Evolutionary conservation across 208 protist genomes (phyloP).

Genomic region (Borovskyia barvae): DNA sequence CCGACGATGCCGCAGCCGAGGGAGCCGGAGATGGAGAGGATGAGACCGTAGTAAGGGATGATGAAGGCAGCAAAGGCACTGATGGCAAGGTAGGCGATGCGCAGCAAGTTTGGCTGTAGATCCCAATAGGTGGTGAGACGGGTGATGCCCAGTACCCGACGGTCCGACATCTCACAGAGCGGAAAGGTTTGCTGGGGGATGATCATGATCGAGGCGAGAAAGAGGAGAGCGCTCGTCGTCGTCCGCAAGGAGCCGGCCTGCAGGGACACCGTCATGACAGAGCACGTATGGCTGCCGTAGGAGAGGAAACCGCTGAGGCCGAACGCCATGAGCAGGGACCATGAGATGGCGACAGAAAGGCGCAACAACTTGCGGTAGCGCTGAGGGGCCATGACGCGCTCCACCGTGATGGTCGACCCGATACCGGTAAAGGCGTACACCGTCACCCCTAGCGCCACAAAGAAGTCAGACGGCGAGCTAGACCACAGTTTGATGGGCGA

Average conservation of each 20-base stretch:
- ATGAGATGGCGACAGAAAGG: constrained; percentile 26
- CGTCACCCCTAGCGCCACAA: constrained; percentile 45
- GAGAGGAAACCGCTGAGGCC: constrained; percentile 43
- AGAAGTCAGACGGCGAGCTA: constrained; percentile 34
- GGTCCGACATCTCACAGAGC: constrained; percentile 49
- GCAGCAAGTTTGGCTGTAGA: constrained; percentile 40
- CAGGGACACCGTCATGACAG: constrained; percentile 53
- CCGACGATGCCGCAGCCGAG: constrained; percentile 51
- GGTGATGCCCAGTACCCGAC: constrained; percentile 41
- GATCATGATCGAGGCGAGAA: constrained; percentile 47
- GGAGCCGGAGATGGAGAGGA: constrained; percentile 48
- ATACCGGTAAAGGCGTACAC: constrained; percentile 65
- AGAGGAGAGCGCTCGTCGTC: constrained; percentile 47
- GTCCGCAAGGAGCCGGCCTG: constrained; percentile 40
- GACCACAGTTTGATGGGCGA: constrained; percentile 33
- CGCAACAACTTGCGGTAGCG: constrained; percentile 42
- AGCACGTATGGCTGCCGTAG: constrained; percentile 52
- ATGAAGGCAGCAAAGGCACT: constrained; percentile 39
- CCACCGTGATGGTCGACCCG: constrained; percentile 34
- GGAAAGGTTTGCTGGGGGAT: constrained; percentile 56
- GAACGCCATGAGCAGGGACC: constrained; percentile 31
- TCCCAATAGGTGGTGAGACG: constrained; percentile 41
- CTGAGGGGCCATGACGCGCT: constrained; percentile 38
- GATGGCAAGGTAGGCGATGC: constrained; percentile 26
- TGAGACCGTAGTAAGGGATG: constrained; percentile 55